Conservation (phyloP, 2,329 filamentous ascomycete genomes). For the Scytalidium sp. region DNA sequence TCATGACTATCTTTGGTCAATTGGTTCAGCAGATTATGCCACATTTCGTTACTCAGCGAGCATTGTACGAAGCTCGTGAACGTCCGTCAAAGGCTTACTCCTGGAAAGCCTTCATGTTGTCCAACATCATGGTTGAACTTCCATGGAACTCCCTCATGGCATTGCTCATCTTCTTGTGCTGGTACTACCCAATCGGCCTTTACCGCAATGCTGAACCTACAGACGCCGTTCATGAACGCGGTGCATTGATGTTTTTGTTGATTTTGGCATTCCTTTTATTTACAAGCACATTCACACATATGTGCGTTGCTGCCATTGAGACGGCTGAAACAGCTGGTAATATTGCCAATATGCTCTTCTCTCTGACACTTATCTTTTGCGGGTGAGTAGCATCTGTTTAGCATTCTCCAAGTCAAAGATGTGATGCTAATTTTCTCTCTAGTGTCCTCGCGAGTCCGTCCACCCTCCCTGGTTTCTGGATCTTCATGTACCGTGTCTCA, state of each 20-base stretch:
- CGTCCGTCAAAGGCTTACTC: constrained; percentile 74
- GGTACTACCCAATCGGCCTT: constrained; percentile 82
- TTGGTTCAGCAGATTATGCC: constrained; percentile 45
- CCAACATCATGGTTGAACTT: constrained; percentile 76
- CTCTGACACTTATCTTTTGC: constrained; percentile 70
- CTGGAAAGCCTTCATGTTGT: constrained; percentile 61
- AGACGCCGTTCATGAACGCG: constrained; percentile 61
- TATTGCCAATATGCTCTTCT: constrained; percentile 72
- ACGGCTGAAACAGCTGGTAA: constrained; percentile 72
- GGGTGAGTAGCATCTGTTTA: constrained; percentile 40
- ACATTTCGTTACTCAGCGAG: constrained; percentile 30
- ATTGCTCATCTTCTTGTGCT: constrained; percentile 70
- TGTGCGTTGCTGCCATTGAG: constrained; percentile 72
- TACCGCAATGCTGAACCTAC: constrained; percentile 64
- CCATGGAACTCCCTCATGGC: constrained; percentile 77
- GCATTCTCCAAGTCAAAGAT: constrained; percentile 24
- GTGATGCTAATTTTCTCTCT: background rate
- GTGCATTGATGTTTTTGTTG: constrained; percentile 75
- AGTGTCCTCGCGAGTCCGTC: constrained; percentile 2
- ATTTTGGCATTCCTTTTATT: constrained; percentile 73
- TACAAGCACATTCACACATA: constrained; percentile 75
- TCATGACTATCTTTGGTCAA: constrained; percentile 69
- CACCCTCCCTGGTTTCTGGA: constrained; percentile 69
- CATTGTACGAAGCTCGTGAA: constrained; percentile 66
- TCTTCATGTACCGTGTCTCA: constrained; percentile 76